Conservation (phyloP, 2,329 filamentous ascomycete genomes). For the Exophiala sp. region DNA sequence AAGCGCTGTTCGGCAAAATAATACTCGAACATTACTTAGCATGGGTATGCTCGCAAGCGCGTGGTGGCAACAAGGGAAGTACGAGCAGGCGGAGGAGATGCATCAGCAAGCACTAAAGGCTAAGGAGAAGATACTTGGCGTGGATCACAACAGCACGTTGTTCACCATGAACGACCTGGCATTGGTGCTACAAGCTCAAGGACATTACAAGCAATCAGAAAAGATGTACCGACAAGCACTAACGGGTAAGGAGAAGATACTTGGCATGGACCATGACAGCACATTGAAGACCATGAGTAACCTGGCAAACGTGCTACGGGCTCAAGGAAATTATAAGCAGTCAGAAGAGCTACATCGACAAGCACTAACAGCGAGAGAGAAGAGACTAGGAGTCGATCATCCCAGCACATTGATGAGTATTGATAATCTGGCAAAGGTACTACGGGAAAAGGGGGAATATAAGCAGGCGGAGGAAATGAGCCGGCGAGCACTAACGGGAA, state of each 20-base stretch:
- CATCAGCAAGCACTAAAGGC: slow-evolving; percentile 5
- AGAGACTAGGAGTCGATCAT: slow-evolving; percentile 21
- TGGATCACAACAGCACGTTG: slow-evolving; percentile 24
- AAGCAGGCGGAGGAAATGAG: slow-evolving; percentile 26
- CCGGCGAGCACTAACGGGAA: slow-evolving; percentile 19
- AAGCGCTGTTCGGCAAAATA: slow-evolving; percentile 24
- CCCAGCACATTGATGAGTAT: slow-evolving; percentile 23
- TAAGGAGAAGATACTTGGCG: slow-evolving; percentile 11
- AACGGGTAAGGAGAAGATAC: background rate
- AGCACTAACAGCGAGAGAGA: no score
- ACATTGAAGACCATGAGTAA: no score
- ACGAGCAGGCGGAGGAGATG: slow-evolving; percentile 16
- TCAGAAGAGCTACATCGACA: no score
- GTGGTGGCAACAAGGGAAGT: slow-evolving; percentile 7
- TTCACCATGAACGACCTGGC: slow-evolving; percentile 24
- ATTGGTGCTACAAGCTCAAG: slow-evolving; percentile 10
- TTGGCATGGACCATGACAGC: no score
- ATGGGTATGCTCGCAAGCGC: slow-evolving; percentile 23
- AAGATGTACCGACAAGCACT: background rate
- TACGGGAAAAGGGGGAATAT: slow-evolving; percentile 19
- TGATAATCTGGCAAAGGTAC: slow-evolving; percentile 19
- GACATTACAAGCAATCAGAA: slow-evolving; percentile 21
- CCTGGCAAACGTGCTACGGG: no score
- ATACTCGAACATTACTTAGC: slow-evolving; percentile 28
- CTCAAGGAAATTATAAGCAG: no score